Percentiles rank a stretch among this genome's conserved stretches.
Evolutionary conservation across 2,329 filamentous ascomycete genomes (phyloP).

Genomic region (Fusarium robinianum): DNA sequence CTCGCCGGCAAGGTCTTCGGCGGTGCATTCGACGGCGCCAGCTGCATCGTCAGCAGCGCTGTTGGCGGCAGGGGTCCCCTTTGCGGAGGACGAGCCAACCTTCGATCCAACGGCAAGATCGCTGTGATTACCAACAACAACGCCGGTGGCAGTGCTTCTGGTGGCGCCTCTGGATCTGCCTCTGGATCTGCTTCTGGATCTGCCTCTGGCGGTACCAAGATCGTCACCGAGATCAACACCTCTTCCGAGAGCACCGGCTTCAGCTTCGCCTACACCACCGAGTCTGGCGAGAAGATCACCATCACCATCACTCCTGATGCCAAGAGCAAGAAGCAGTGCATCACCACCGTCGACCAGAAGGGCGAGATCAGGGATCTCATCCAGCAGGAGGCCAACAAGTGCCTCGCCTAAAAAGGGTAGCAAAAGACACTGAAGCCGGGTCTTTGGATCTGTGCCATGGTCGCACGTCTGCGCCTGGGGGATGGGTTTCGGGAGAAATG

Average conservation of each 20-base stretch:
- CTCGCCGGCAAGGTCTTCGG: not conserved
- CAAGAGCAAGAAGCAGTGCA: slow-evolving; percentile 2
- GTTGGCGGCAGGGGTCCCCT: not conserved
- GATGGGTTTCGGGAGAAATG: too few relatives aligned
- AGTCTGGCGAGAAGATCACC: not conserved
- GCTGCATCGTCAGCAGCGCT: not conserved
- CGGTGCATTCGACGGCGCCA: not conserved
- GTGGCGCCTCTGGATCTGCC: too few relatives aligned
- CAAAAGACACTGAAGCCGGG: too few relatives aligned
- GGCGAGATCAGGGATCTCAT: slow-evolving; percentile 4
- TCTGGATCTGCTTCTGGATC: too few relatives aligned
- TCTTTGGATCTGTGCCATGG: too few relatives aligned
- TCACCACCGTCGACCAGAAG: slow-evolving; percentile 2
- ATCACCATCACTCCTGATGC: slow-evolving; percentile 6
- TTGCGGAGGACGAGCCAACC: not conserved
- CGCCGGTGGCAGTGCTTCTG: too few relatives aligned
- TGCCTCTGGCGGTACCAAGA: too few relatives aligned
- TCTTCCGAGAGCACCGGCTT: slow-evolving; percentile 1
- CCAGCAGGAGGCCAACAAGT: slow-evolving; percentile 2
- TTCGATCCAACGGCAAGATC: not conserved
- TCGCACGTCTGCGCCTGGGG: too few relatives aligned
- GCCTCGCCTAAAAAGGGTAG: too few relatives aligned
- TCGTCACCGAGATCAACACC: too few relatives aligned
- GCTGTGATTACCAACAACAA: too few relatives aligned
- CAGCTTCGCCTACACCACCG: slow-evolving; percentile 3